Evolutionary conservation across 148 eudicot species (phyloP), one percentile per base, ranked within the genome.

Genomic region (Rhododendron kiyosumense): DNA sequence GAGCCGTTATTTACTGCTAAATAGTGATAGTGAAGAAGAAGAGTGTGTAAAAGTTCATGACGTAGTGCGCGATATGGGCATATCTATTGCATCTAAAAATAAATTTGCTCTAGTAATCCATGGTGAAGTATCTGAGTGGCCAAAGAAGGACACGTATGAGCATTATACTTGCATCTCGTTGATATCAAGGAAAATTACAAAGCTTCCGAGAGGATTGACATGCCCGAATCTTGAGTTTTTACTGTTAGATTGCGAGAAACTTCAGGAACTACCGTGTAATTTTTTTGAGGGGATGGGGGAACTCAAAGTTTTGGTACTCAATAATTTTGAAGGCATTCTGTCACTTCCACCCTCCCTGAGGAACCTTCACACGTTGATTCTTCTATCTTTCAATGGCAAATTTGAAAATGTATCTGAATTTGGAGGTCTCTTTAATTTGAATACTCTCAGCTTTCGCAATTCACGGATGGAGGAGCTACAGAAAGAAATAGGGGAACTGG

Each of bases 241-340:
- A 38, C 69, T 83, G 85, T 54, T 87, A 86, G 57, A 83, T 0
- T 76, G 81, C 82, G 46, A 22, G 5, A 0, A 63, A 63, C 3
- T 63, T 28, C n/a, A 26, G 67, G 71, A 30, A 7, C 75, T 86
- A 57, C 79, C 87, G 3, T 73, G 78, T n/a, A 83, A 86, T 0
- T 88, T 89, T 54, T 88, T 90, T 73, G 83, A 83, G 46, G 88
- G 90, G 36, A 90, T 92, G 91, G 84, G 48, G 82, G 34, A 45
- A 0, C 48, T 45, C 48, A 45, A 45, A n/a, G n/a, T n/a, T n/a
- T n/a, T n/a, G n/a, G n/a, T n/a, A n/a, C n/a, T n/a, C n/a, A n/a
- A n/a, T n/a, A n/a, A n/a, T n/a, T n/a, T n/a, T n/a, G n/a, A n/a
- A n/a, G n/a, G n/a, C n/a, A n/a, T n/a, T n/a, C n/a, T n/a, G n/a